Evolutionary conservation across 352 stramenopile genomes (phyloP).

Genomic region (Pythium insidiosum): DNA sequence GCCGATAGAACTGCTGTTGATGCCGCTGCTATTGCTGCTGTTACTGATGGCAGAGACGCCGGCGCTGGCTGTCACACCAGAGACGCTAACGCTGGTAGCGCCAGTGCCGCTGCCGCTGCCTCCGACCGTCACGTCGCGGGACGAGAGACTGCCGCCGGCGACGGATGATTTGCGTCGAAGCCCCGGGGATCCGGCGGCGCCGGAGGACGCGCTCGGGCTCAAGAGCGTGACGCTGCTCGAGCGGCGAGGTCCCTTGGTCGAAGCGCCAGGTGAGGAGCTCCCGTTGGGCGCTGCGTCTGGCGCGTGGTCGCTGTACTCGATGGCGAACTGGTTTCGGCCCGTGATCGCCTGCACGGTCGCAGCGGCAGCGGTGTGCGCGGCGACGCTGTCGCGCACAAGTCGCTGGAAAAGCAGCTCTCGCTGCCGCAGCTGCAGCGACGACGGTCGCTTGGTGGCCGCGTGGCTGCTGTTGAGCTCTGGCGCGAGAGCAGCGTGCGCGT

Average conservation of each 20-base stretch:
- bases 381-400: constrained; percentile 31
- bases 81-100: not conserved
- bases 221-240: not conserved
- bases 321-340: constrained; percentile 49
- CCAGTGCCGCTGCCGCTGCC: not conserved
- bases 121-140: not conserved
- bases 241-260: too few relatives aligned
- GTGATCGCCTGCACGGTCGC: constrained; percentile 8
- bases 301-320: constrained; percentile 48
- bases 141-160: not conserved
- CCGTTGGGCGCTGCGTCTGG: constrained; percentile 14
- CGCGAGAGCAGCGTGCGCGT: not conserved
- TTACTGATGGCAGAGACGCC: too few relatives aligned
- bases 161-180: not conserved
- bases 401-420: constrained; percentile 21
- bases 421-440: constrained; percentile 3
- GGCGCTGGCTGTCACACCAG: not conserved
- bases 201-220: too few relatives aligned
- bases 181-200: not conserved
- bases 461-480: not conserved
- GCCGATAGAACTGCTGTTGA: not conserved
- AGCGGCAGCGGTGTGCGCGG: constrained; percentile 3
- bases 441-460: not conserved
- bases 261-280: not conserved
- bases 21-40: not conserved